These are phyloP conservation scores for Fusarium longipes DNA, from an alignment of 2,329 filamentous ascomycete genomes.

Conservation along the genomic window DNA sequence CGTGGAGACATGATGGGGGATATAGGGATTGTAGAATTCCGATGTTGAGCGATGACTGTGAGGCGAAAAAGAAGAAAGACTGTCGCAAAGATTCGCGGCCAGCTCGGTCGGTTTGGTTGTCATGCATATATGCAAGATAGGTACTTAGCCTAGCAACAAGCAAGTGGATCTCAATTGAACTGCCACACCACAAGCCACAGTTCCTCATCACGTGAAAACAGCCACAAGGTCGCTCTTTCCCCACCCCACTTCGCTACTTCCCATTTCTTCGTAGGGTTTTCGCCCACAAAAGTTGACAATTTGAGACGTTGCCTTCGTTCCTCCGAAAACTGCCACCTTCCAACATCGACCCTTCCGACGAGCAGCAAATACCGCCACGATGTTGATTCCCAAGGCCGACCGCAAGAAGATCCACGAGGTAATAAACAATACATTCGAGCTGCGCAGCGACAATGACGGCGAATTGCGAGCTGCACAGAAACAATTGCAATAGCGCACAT, in stretches of 20 bases:
- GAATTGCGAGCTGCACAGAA: slow-evolving; percentile 36
- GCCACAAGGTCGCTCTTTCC: slow-evolving; percentile 43
- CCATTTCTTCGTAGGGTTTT: slow-evolving; percentile 56
- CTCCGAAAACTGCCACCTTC: slow-evolving; percentile 56
- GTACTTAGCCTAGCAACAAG: slow-evolving; percentile 12
- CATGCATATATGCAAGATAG: slow-evolving; percentile 6
- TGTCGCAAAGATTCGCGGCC: slow-evolving; percentile 23
- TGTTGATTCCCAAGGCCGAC: slow-evolving; percentile 99
- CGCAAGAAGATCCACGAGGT: slow-evolving; percentile 99
- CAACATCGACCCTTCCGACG: slow-evolving; percentile 62
- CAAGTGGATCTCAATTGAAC: slow-evolving; percentile 18
- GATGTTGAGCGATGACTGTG: neutral
- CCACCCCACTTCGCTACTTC: slow-evolving; percentile 51
- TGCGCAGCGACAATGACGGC: slow-evolving; percentile 19
- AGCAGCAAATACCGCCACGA: slow-evolving; percentile 69
- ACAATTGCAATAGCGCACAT: slow-evolving; percentile 24
- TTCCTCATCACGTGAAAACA: slow-evolving; percentile 51
- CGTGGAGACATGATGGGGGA: slow-evolving; percentile 65
- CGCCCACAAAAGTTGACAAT: slow-evolving; percentile 60
- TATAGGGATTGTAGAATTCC: neutral
- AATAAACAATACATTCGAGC: slow-evolving; percentile 35
- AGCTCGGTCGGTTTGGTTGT: slow-evolving; percentile 13
- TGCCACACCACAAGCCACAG: slow-evolving; percentile 35
- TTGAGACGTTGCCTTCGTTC: slow-evolving; percentile 53
- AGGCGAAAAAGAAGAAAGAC: neutral